A percentile compares a stretch with the other conserved stretches of the same genome.
phyloP scores from a whole-genome alignment of 345 rosid genomes.

The Adansonia digitata region DNA sequence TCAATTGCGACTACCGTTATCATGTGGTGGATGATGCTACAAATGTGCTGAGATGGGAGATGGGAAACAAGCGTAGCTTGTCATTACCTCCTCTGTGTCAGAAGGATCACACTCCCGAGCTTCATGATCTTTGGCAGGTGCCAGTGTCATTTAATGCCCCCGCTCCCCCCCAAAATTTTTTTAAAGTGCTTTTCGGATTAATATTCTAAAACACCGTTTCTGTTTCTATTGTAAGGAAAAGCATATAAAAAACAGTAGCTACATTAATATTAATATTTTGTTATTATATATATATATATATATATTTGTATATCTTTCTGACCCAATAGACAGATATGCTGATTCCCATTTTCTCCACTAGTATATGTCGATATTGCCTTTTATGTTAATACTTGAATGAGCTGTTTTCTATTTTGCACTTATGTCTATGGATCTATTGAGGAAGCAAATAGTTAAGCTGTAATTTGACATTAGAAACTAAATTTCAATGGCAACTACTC shows the following conservation, averaged over 20 bases:
- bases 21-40: slow-evolving; percentile 78
- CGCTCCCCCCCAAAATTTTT: no score
- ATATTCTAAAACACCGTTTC: background rate
- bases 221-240: background rate
- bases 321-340: background rate
- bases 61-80: slow-evolving; percentile 65
- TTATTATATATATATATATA: no score
- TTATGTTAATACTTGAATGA: background rate
- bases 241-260: background rate
- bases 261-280: background rate
- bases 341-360: background rate
- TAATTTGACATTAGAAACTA: background rate
- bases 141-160: background rate
- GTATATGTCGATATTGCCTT: background rate
- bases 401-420: background rate
- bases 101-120: slow-evolving; percentile 59
- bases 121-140: slow-evolving; percentile 98
- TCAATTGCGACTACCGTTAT: slow-evolving; percentile 60
- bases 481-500: background rate
- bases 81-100: slow-evolving; percentile 43
- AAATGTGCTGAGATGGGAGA: slow-evolving; percentile 69
- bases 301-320: no score
- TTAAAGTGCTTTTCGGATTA: background rate
- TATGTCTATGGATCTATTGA: background rate
- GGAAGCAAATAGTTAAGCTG: background rate